Evolutionary conservation across 352 stramenopile genomes (phyloP).

Genomic region (Phytophthora europaea): DNA sequence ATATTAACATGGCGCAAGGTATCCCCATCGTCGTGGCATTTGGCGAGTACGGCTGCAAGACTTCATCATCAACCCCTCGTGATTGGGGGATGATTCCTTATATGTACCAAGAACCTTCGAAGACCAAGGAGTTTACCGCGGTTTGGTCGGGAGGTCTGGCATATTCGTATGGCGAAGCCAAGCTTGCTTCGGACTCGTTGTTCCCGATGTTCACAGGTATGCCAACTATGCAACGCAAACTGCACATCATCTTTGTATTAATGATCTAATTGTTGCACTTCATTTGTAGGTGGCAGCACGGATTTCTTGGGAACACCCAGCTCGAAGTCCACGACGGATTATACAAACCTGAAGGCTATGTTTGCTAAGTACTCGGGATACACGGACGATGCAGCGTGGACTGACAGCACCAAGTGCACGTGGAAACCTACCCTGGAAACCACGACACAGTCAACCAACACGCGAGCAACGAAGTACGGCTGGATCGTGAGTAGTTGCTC

Average conservation of each 20-base stretch:
- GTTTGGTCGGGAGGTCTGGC: conserved; percentile 87
- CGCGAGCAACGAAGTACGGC: conserved; percentile 54
- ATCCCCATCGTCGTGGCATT: conserved; percentile 85
- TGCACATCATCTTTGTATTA: neutral
- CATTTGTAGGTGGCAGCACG: conserved; percentile 61
- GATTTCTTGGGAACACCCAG: conserved; percentile 71
- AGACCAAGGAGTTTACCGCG: conserved; percentile 76
- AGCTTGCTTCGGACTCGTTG: conserved; percentile 67
- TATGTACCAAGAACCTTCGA: conserved; percentile 72
- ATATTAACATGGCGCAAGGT: conserved; percentile 79
- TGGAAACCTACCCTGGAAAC: conserved; percentile 70
- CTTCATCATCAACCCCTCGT: conserved; percentile 50
- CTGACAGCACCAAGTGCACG: conserved; percentile 62
- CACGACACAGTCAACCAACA: conserved; percentile 70
- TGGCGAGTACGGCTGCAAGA: conserved; percentile 87
- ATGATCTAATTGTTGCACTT: conserved; percentile 20
- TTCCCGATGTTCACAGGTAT: conserved; percentile 89
- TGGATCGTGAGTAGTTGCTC: conserved; percentile 81
- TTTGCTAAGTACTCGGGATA: conserved; percentile 74
- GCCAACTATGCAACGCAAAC: neutral
- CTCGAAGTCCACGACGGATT: conserved; percentile 69
- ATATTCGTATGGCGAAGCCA: conserved; percentile 90
- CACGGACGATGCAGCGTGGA: conserved; percentile 69
- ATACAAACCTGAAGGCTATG: conserved; percentile 76
- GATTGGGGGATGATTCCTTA: conserved; percentile 87